Conservation (phyloP, 805 yeast genomes). For the Clavispora asparagi region DNA sequence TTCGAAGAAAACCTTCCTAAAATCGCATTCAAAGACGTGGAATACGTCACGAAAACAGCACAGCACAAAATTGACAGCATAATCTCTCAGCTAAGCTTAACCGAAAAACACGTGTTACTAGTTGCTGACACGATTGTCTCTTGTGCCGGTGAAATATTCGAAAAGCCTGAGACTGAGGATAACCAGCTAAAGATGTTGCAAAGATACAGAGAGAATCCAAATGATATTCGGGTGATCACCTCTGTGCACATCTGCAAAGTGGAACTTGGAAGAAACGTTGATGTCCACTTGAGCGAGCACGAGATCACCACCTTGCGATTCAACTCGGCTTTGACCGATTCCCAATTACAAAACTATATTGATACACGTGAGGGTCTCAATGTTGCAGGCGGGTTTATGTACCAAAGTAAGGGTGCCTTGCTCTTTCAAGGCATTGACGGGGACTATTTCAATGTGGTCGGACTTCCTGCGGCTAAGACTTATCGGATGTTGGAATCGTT, state of each 20-base stretch:
- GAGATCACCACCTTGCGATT: conserved; percentile 46
- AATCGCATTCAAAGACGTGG: conserved; percentile 33
- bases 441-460: conserved; percentile 83
- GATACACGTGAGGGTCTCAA: conserved; percentile 65
- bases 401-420: conserved; percentile 68
- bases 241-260: conserved; percentile 23
- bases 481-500: conserved; percentile 35
- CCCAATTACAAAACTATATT: conserved; percentile 58
- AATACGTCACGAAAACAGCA: conserved; percentile 70
- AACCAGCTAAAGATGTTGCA: conserved; percentile 27
- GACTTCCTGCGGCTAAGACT: conserved; percentile 68
- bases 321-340: conserved; percentile 44
- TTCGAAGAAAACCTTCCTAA: conserved; percentile 78
- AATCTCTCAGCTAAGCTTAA: conserved; percentile 32
- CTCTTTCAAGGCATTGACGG: conserved; percentile 65
- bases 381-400: conserved; percentile 92
- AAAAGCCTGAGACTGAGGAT: conserved; percentile 56
- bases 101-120: conserved; percentile 22
- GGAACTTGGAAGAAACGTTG: background rate
- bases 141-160: conserved; percentile 56
- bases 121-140: conserved; percentile 82
- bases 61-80: conserved; percentile 63
- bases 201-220: conserved; percentile 15
- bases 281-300: conserved; percentile 3
- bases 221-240: conserved; percentile 26